Evolutionary conservation across 805 yeast genomes (phyloP).

Genomic region (Candida alai): DNA sequence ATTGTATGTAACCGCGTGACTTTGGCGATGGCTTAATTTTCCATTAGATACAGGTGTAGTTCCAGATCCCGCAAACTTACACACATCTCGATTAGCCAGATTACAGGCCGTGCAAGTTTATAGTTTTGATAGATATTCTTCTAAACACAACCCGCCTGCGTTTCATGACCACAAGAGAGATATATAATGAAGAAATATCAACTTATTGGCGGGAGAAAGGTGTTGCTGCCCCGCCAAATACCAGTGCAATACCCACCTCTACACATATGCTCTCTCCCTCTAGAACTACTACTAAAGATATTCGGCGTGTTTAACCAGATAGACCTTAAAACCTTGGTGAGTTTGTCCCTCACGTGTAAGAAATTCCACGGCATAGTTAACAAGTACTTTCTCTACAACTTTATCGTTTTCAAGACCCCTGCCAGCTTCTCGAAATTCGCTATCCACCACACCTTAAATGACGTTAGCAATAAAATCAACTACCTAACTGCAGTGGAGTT

Average conservation of each 20-base stretch:
- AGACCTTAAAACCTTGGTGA: conserved; percentile 19
- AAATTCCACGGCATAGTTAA: conserved; percentile 33
- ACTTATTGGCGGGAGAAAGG: conserved; percentile 35
- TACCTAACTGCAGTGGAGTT: conserved; percentile 25
- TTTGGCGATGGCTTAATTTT: too few relatives aligned
- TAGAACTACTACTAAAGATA: conserved; percentile 38
- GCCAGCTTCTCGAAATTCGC: conserved; percentile 33
- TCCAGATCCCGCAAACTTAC: too few relatives aligned
- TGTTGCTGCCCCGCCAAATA: conserved; percentile 13
- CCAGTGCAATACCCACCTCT: conserved; percentile 21
- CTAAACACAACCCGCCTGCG: too few relatives aligned
- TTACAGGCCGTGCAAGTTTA: too few relatives aligned
- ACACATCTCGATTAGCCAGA: too few relatives aligned
- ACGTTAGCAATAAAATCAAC: conserved; percentile 19
- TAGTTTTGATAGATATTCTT: too few relatives aligned
- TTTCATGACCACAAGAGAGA: conserved; percentile 1
- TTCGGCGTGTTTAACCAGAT: conserved; percentile 20
- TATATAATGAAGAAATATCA: conserved; percentile 42
- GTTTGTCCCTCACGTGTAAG: conserved; percentile 31
- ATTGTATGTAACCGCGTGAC: too few relatives aligned
- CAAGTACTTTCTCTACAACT: conserved; percentile 34
- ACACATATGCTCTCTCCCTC: conserved; percentile 40
- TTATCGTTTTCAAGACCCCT: conserved; percentile 22
- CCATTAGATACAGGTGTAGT: too few relatives aligned
- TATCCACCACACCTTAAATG: conserved; percentile 23